A percentile compares a stretch with the other conserved stretches of the same genome.
Conservation (phyloP, 345 rosid genomes). For the Lepidium africanum region DNA sequence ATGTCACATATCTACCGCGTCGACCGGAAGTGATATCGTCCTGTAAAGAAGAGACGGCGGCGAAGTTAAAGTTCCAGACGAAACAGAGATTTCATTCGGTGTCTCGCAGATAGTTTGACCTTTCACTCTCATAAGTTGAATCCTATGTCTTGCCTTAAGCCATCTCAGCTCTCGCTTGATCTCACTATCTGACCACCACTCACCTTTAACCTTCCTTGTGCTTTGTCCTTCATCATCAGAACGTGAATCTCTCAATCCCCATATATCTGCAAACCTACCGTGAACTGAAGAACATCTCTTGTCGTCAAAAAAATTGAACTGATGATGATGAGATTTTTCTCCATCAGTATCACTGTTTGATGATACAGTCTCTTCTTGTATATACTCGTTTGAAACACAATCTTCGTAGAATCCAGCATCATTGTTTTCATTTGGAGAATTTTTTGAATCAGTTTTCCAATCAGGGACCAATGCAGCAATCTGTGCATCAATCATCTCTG, state of each 20-base stretch:
- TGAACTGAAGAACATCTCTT: conserved; percentile 42
- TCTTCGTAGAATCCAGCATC: conserved; percentile 29
- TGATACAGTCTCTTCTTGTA: conserved; percentile 41
- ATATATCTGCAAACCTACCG: conserved; percentile 68
- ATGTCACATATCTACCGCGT: conserved; percentile 58
- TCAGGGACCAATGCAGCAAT: conserved; percentile 60
- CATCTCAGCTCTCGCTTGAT: conserved; percentile 77
- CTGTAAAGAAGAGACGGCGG: conserved; percentile 55
- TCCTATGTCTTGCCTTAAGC: conserved; percentile 77
- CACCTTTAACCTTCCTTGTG: conserved; percentile 1
- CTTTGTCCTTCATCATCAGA: conserved; percentile 29
- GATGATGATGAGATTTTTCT: conserved; percentile 45
- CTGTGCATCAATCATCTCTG: conserved; percentile 83
- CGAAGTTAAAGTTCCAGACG: conserved; percentile 40
- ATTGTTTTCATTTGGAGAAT: neutral
- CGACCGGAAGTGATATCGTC: conserved; percentile 86
- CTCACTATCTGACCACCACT: conserved; percentile 48
- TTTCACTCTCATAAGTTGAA: conserved; percentile 51
- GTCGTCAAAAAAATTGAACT: conserved; percentile 31
- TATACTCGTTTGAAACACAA: conserved; percentile 34
- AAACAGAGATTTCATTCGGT: conserved; percentile 22
- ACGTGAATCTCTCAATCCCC: conserved; percentile 51
- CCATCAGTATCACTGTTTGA: conserved; percentile 22
- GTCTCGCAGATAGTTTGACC: conserved; percentile 29
- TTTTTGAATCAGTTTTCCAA: conserved; percentile 49